These are phyloP conservation scores for Pseudozyma pruni DNA, from an alignment of 1,284 basidiomycete genomes.

Conservation along the genomic window DNA sequence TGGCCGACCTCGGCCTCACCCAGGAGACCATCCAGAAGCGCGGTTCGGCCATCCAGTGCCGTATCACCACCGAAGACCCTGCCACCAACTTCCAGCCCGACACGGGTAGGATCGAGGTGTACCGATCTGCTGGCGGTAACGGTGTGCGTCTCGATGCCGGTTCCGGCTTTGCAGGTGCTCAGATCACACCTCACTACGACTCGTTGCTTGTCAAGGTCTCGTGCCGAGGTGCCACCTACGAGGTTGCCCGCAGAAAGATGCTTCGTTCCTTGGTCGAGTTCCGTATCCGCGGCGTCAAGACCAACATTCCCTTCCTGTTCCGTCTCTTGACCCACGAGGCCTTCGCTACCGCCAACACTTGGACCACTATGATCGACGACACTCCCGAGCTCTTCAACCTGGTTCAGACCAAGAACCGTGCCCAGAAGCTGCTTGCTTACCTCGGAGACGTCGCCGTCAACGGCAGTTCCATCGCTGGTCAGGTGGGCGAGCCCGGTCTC, in stretches of 20 bases:
- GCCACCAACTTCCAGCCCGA: constrained; percentile 93
- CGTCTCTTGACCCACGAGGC: constrained; percentile 96
- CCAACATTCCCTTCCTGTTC: constrained; percentile 98
- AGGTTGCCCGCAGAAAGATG: constrained; percentile 98
- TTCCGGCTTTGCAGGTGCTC: constrained; percentile 98
- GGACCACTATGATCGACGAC: constrained; percentile 90
- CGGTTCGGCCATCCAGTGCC: constrained; percentile 97
- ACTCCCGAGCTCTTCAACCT: constrained; percentile 98
- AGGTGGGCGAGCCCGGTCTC: constrained; percentile 92
- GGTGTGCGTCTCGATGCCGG: constrained; percentile 96
- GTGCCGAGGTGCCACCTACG: constrained; percentile 96
- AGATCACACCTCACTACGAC: constrained; percentile 99
- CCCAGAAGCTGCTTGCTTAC: constrained; percentile 95
- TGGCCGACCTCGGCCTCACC: constrained; percentile 93
- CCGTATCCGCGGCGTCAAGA: constrained; percentile 98
- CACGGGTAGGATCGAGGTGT: constrained; percentile 99
- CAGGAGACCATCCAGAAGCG: constrained; percentile 96
- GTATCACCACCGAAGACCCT: constrained; percentile 98
- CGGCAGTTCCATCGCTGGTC: constrained; percentile 94
- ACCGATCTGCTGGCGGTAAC: constrained; percentile 97
- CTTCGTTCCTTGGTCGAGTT: constrained; percentile 97
- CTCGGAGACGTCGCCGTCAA: constrained; percentile 98
- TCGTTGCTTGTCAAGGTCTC: constrained; percentile 96
- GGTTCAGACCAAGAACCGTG: constrained; percentile 96
- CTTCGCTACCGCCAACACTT: constrained; percentile 94